Evolutionary conservation across 257 asterid species (phyloP), one percentile per base, ranked within the genome.

Genomic region (Jasminum sambac): DNA sequence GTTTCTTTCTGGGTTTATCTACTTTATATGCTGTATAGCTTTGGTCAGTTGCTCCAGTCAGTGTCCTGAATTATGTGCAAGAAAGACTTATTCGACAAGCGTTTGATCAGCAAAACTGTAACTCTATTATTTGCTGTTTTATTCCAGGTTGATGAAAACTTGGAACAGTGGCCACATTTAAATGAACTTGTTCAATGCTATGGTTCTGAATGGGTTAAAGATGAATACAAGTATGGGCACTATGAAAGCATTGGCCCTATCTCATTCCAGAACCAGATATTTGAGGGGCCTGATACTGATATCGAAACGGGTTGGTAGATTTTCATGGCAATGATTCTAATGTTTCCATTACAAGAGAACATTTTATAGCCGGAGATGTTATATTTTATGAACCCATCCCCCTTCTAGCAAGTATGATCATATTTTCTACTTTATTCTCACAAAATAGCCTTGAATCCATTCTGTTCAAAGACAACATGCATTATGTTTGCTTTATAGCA

Each of bases 121-220:
- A 21, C 65, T 16, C 48, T 55, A 55, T 59, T 77, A 23, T 25
- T 64, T 69, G 25, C 6, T 50, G 3, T 63, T 13, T 67, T 62
- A 8, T 72, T 67, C 60, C 70, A 95, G 99, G 84, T 91, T 50
- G 97, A 91, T n/a, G 98, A 89, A 55, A 87, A 86, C 84, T 81
- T 91, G 90, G 98, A 95, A 83, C 99, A 88, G 85, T 91, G 97
- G 98, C 99, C 99, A 62, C 99, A 95, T 85, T 76, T 95, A 72
- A 95, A 87, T 66, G 99, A 95, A 84, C 98, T 95, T 57, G 87
- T 95, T 70, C 99, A 95, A 77, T 85, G 98, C 83, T 91, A 91
- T 72, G 86, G 87, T 72, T 86, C 96, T 72, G 97, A 95, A 76
- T 91, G 95, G 96, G 90, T 95, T 55, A 95, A 85, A 77, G 96